phyloP scores from a whole-genome alignment of 1,139 yeast genomes.

The Yamadazyma sp. region DNA sequence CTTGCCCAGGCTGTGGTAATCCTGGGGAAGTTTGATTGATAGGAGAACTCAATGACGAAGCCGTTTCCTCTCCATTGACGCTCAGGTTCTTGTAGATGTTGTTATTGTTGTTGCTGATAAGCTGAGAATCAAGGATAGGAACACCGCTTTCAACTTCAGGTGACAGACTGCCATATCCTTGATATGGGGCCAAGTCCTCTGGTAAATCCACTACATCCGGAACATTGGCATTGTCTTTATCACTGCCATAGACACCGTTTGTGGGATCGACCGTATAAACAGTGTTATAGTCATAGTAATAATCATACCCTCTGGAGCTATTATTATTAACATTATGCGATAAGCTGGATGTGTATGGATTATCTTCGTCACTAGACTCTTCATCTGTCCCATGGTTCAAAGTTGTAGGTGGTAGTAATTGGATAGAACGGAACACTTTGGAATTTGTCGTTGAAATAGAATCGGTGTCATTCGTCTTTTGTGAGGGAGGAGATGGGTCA shows the following conservation, averaged over 20 bases:
- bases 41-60: slow-evolving; percentile 5
- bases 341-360: slow-evolving; percentile 58
- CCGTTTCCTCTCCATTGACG: slow-evolving; percentile 11
- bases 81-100: slow-evolving; percentile 13
- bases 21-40: slow-evolving; percentile 3
- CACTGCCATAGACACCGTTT: slow-evolving; percentile 40
- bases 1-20: slow-evolving; percentile 9
- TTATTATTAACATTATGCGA: slow-evolving; percentile 75
- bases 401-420: slow-evolving; percentile 77
- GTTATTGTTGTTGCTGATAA: slow-evolving; percentile 10
- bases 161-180: slow-evolving; percentile 34
- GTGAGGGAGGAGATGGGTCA: slow-evolving; percentile 13
- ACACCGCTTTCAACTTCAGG: slow-evolving; percentile 25
- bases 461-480: slow-evolving; percentile 28
- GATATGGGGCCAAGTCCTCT: slow-evolving; percentile 43
- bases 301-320: slow-evolving; percentile 69
- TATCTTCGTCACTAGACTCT: slow-evolving; percentile 58
- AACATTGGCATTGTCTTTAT: slow-evolving; percentile 18
- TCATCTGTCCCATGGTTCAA: slow-evolving; percentile 78
- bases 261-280: slow-evolving; percentile 66
- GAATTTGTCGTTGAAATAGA: slow-evolving; percentile 26
- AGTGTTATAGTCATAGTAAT: slow-evolving; percentile 83
- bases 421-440: slow-evolving; percentile 57
- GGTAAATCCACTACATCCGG: slow-evolving; percentile 49
- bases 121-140: slow-evolving; percentile 26